Evolutionary conservation across 306 rosid species (phyloP), one percentile per base, ranked within the genome.

Genomic region (Lotus japonicus): DNA sequence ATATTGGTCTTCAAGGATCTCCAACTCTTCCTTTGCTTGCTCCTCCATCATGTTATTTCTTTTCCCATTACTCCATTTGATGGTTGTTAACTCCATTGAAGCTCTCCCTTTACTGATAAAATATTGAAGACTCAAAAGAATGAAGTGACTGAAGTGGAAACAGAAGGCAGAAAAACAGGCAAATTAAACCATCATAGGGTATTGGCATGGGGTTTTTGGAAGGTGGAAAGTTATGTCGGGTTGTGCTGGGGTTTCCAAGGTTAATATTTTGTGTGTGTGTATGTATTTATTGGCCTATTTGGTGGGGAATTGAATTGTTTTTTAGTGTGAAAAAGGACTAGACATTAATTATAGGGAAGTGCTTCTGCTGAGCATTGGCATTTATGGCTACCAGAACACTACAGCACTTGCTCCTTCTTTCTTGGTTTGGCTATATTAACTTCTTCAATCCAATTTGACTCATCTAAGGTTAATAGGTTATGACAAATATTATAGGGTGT

Each of bases 11-110:
- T 85, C 85, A 49, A 85, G 85, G 19, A 61, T 28, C 48, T 77
- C 31, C 56, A 85, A 58, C 77, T 85, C 90, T 42, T 75, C 76
- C 45, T 59, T 83, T 42, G 85, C 90, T 10, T 72, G 80, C 50
- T 85, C 80, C 66, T 80, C 90, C 72, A 82, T 71, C 18, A 15
- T 69, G 18, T 7, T 49, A 1, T 13, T 10, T 60, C 49, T 28
- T 51, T 23, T 31, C 5, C 5, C 0, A 21, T 21, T 21, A 31
- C 36, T 31, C 36, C 36, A 31, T 49, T 46, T 64, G 44, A 28
- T 21, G 43, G 13, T 5, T 64, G 45, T 0, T 31, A 5, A 5
- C 1, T 31, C 36, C 36, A 31, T 31, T 31, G 4, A 26, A 4
- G 33, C 33, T 26, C 2, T 2, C 5, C 33, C 4, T 26, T n/a